A percentile compares a stretch with the other conserved stretches of the same genome.
These are phyloP conservation scores for Talaromyces ruber DNA, from an alignment of 495 filamentous ascomycete genomes.

Conservation along the genomic window DNA sequence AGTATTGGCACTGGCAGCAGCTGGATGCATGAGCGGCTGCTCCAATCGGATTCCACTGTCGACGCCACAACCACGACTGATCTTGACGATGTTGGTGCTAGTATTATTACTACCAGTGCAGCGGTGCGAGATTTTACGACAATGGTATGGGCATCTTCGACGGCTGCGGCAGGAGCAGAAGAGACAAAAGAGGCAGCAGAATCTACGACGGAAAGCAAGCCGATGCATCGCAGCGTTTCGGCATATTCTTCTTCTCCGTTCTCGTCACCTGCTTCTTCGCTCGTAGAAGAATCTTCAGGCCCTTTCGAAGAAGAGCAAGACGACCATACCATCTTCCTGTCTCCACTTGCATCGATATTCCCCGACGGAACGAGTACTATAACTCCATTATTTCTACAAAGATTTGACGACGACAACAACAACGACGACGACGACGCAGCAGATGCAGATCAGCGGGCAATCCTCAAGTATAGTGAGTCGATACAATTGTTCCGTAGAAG, in stretches of 20 bases:
- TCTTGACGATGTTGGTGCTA: background rate
- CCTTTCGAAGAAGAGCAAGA: background rate
- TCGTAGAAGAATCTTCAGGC: background rate
- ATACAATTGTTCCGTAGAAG: conserved; percentile 5
- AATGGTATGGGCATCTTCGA: background rate
- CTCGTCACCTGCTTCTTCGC: background rate
- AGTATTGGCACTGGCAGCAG: background rate
- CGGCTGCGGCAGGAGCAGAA: background rate
- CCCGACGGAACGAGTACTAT: background rate
- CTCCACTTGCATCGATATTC: conserved; percentile 1
- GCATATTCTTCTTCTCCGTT: background rate
- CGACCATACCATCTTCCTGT: background rate
- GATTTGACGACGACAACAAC: background rate
- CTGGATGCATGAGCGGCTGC: background rate
- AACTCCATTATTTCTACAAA: background rate
- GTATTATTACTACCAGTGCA: background rate
- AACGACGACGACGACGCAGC: background rate
- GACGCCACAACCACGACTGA: conserved; percentile 3
- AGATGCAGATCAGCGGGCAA: background rate
- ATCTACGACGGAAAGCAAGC: background rate
- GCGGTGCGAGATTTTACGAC: background rate
- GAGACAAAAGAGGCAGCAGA: background rate
- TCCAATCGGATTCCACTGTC: conserved; percentile 6
- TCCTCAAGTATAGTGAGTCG: conserved; percentile 4
- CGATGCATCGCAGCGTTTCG: background rate